Evolutionary conservation across 352 stramenopile species (phyloP), one percentile per base, ranked within the genome.

Genomic region (Phytophthora podocarpi): DNA sequence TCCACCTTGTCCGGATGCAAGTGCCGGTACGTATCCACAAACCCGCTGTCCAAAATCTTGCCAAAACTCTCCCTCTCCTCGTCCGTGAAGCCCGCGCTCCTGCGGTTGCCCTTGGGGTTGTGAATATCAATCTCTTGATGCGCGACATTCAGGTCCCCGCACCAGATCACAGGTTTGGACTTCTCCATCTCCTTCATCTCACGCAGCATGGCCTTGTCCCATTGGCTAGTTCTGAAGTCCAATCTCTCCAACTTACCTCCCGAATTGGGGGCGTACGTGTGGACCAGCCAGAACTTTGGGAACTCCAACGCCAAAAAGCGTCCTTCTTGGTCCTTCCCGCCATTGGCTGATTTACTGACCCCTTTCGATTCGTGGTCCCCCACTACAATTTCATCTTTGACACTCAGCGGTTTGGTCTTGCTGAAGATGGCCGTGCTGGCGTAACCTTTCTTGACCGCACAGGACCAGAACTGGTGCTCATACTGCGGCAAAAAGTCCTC

Each of bases 121-220:
- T 95, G 86, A 50, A 95, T 95, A 63, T 95, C 86, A 41, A 95
- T 93, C 51, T 95, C 86, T 68, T 95, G 61, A 73, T 95, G 80
- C 24, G 86, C 86, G 47, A 95, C 86, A 60, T 95, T 95, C 43
- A 95, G 54, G 52, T 95, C 86, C 18, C 86, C 86, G 52, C 86
- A 93, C 84, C 82, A 93, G n/a, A 95, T 64, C 46, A 93, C 84
- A 15, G 80, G 80, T 53, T 95, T 95, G 1, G 57, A 71, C 55
- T 85, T 68, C 59, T 91, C 82, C 34, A 95, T 82, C 30, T 84
- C 66, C 41, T 88, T 72, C 30, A 95, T 74, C 66, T 89, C 82
- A 10, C 54, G 55, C 40, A 90, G 65, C 52, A 95, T 78, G n/a
- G 83, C 79, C 57, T 75, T 72, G 54, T 95, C 86, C 86, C 86